Conservation (phyloP, 2,329 filamentous ascomycete species). For the Daldinia eschscholtzii region DNA sequence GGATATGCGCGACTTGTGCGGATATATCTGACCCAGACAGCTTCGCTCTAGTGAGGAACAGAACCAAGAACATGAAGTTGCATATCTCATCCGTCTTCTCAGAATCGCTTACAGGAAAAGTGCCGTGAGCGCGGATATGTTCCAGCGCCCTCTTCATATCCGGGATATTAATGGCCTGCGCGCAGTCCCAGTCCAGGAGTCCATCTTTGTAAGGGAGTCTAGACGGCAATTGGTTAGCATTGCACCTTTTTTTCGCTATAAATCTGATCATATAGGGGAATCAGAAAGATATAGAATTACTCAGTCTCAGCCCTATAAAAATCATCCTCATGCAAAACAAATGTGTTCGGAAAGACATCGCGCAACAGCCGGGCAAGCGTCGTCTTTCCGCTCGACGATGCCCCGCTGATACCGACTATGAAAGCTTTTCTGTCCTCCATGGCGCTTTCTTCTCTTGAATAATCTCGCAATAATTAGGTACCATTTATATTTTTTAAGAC, state of each 20-base stretch:
- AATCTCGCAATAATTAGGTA: background rate
- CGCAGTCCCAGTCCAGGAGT: slow-evolving; percentile 92
- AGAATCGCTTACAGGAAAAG: slow-evolving; percentile 64
- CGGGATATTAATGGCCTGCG: slow-evolving; percentile 79
- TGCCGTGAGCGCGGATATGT: slow-evolving; percentile 77
- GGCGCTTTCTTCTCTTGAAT: slow-evolving; percentile 19
- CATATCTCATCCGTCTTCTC: background rate
- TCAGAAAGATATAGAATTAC: slow-evolving; percentile 59
- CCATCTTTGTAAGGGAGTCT: slow-evolving; percentile 69
- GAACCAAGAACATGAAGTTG: background rate
- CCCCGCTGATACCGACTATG: slow-evolving; percentile 86
- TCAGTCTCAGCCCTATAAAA: slow-evolving; percentile 88
- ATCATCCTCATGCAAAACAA: slow-evolving; percentile 95
- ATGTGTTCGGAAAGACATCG: slow-evolving; percentile 80
- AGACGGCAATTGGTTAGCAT: background rate
- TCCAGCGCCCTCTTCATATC: slow-evolving; percentile 75
- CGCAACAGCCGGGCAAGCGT: slow-evolving; percentile 88
- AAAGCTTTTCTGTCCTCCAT: slow-evolving; percentile 62
- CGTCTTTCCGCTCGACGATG: slow-evolving; percentile 94
- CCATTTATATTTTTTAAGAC: background rate
- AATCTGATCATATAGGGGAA: background rate
- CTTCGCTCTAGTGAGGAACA: background rate
- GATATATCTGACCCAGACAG: background rate
- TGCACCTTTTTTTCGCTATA: background rate
- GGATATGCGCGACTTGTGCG: background rate